phyloP scores from a whole-genome alignment of 2,329 filamentous ascomycete species.

The Elsinoe ampelina region DNA sequence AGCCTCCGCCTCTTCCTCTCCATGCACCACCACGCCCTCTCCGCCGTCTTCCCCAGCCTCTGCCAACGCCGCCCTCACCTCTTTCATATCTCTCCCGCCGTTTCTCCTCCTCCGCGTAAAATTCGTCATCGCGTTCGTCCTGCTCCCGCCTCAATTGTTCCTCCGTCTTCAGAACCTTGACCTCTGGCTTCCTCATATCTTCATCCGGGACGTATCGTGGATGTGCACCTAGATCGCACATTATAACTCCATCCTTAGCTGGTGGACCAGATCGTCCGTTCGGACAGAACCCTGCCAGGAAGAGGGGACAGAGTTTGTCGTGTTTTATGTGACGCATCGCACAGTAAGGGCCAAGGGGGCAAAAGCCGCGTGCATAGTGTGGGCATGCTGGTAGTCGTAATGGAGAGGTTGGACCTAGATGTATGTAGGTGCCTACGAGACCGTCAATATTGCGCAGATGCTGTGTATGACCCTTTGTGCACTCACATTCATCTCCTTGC shows the following conservation, averaged over 20 bases:
- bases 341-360: conserved; percentile 77
- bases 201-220: conserved; percentile 63
- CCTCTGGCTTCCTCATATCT: conserved; percentile 52
- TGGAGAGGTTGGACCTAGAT: conserved; percentile 56
- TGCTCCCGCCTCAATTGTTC: conserved; percentile 58
- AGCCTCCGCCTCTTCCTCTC: conserved; percentile 20
- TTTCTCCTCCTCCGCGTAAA: conserved; percentile 44
- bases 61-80: conserved; percentile 31
- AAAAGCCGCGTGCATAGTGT: conserved; percentile 84
- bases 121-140: conserved; percentile 46
- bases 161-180: conserved; percentile 60
- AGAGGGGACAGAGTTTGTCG: conserved; percentile 65
- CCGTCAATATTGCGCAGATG: background rate
- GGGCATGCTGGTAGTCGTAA: conserved; percentile 61
- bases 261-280: conserved; percentile 47
- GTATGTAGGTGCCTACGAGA: conserved; percentile 24
- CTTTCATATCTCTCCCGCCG: conserved; percentile 36
- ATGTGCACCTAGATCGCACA: conserved; percentile 73
- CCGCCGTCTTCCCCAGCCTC: conserved; percentile 35
- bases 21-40: conserved; percentile 35
- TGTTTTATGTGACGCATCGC: conserved; percentile 81
- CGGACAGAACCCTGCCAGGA: conserved; percentile 89
- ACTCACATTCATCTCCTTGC: conserved; percentile 88
- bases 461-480: background rate
- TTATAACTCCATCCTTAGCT: conserved; percentile 30